These are phyloP conservation scores for Chloris gayana DNA, from an alignment of 176 grass and related monocot species.

Conservation along the genomic window DNA sequence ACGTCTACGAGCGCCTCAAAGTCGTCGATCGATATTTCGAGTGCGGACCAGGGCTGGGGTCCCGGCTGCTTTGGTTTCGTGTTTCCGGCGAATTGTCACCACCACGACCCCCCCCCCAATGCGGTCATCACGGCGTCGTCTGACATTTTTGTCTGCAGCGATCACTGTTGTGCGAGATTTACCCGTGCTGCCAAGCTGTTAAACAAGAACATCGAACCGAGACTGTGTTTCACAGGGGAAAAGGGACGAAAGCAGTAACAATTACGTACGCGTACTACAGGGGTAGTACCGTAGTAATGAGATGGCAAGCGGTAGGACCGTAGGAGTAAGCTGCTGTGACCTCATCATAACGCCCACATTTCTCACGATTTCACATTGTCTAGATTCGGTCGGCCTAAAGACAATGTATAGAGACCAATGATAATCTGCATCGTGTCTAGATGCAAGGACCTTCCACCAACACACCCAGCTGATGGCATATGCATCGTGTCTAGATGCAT, in stretches of 20 bases:
- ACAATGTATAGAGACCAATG: neutral
- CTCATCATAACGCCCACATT: too few relatives aligned
- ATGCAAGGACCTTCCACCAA: constrained; percentile 24
- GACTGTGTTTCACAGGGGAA: too few relatives aligned
- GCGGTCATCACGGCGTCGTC: too few relatives aligned
- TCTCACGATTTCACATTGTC: neutral
- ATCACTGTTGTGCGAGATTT: neutral
- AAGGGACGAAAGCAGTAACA: neutral
- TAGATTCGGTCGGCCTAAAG: neutral
- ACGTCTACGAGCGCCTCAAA: neutral
- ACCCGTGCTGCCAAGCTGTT: neutral
- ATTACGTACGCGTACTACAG: neutral
- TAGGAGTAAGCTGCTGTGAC: too few relatives aligned
- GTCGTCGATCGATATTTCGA: too few relatives aligned
- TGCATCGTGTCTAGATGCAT: too few relatives aligned
- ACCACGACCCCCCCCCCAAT: too few relatives aligned
- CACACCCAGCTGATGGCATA: neutral
- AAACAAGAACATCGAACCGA: neutral
- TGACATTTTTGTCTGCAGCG: too few relatives aligned
- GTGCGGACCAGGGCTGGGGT: too few relatives aligned
- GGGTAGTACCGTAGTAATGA: neutral
- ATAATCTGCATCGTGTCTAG: neutral
- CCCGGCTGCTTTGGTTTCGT: too few relatives aligned
- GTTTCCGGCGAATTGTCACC: too few relatives aligned
- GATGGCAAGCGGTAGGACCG: neutral